These are phyloP conservation scores for Lipomyces lipofer DNA, from an alignment of 805 yeast species.

Conservation along the genomic window DNA sequence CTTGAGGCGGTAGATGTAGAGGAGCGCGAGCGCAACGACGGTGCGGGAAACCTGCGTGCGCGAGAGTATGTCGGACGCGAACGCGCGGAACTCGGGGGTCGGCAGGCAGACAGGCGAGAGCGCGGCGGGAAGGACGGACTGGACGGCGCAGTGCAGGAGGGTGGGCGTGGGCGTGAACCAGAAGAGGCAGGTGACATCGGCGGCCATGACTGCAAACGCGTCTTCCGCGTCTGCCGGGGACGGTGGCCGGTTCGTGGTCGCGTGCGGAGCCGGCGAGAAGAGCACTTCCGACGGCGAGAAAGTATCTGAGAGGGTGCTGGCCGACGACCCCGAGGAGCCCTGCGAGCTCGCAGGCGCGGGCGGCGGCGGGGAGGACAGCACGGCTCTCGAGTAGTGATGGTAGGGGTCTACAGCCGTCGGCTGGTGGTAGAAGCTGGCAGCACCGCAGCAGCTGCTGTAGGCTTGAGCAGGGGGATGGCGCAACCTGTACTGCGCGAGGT, in stretches of 20 bases:
- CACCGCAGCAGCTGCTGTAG: not conserved
- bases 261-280: conserved; percentile 1
- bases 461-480: not conserved
- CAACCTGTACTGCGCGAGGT: not conserved
- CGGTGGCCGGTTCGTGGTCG: conserved; percentile 6
- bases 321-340: not conserved
- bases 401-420: conserved; percentile 3
- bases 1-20: conserved; percentile 39
- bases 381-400: not conserved
- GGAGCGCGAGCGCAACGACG: conserved; percentile 38
- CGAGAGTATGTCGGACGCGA: conserved; percentile 35
- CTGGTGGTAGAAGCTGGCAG: not conserved
- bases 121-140: conserved; percentile 10
- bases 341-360: not conserved
- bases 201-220: conserved; percentile 27
- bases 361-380: conserved; percentile 7
- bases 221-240: conserved; percentile 1
- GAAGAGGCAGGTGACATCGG: conserved; percentile 38
- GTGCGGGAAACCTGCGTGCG: conserved; percentile 39
- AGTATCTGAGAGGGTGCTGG: too few relatives aligned
- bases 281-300: not conserved
- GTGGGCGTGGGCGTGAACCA: conserved; percentile 35
- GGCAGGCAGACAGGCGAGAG: conserved; percentile 27
- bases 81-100: conserved; percentile 35
- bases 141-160: conserved; percentile 7